These are phyloP conservation scores for Friedmanniomyces endolithicus DNA, from an alignment of 495 filamentous ascomycete genomes.

Conservation along the genomic window DNA sequence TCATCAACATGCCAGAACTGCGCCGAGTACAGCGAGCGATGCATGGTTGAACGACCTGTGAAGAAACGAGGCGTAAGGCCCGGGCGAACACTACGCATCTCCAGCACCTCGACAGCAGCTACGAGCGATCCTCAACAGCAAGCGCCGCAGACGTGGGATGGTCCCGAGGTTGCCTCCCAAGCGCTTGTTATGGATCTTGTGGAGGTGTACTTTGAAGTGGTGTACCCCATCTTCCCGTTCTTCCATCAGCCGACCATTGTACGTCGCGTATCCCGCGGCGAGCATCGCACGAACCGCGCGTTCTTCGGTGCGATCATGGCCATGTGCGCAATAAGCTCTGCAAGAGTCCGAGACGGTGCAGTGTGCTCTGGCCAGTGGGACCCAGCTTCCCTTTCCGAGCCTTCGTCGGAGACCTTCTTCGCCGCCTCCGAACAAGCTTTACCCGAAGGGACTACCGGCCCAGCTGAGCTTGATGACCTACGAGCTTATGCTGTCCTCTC, in stretches of 20 bases:
- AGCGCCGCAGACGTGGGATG: neutral
- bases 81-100: neutral
- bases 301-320: slow-evolving; percentile 41
- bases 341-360: slow-evolving; percentile 38
- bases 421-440: slow-evolving; percentile 34
- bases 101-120: neutral
- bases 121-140: neutral
- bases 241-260: slow-evolving; percentile 37
- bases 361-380: slow-evolving; percentile 19
- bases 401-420: slow-evolving; percentile 35
- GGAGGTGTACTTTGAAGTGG: slow-evolving; percentile 36
- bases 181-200: slow-evolving; percentile 10
- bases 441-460: slow-evolving; percentile 27
- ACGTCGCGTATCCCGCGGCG: slow-evolving; percentile 28
- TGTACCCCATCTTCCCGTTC: slow-evolving; percentile 37
- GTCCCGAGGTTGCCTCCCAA: neutral
- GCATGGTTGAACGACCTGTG: slow-evolving; percentile 1
- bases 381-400: slow-evolving; percentile 21
- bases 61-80: neutral
- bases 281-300: slow-evolving; percentile 32
- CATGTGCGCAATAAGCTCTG: slow-evolving; percentile 36
- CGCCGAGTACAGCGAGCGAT: slow-evolving; percentile 1
- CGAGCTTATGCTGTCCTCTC: slow-evolving; percentile 37
- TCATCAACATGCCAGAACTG: slow-evolving; percentile 8
- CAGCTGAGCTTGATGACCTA: slow-evolving; percentile 35